These are phyloP conservation scores for Fusarium buharicum DNA, from an alignment of 2,329 filamentous ascomycete genomes.

Conservation along the genomic window DNA sequence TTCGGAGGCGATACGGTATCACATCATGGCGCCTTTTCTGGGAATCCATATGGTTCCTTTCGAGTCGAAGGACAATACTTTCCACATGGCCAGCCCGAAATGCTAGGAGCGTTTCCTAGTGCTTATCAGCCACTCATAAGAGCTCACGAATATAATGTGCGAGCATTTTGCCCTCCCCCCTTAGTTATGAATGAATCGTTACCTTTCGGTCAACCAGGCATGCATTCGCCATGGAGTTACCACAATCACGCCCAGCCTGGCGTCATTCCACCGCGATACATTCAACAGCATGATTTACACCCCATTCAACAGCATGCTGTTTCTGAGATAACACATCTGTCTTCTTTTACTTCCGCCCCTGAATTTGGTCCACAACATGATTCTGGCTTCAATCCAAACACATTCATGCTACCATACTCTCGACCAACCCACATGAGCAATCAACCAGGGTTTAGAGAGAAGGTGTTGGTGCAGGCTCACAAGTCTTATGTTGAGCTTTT, in stretches of 20 bases:
- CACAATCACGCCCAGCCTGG: conserved; percentile 17
- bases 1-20: conserved; percentile 21
- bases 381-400: conserved; percentile 8
- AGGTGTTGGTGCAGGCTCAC: conserved; percentile 75
- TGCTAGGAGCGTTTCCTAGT: conserved; percentile 32
- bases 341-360: conserved; percentile 22
- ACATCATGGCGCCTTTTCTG: conserved; percentile 27
- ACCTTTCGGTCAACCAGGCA: conserved; percentile 46
- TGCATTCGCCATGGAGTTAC: conserved; percentile 41
- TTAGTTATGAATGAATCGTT: conserved; percentile 47
- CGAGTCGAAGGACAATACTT: conserved; percentile 29
- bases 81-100: conserved; percentile 29
- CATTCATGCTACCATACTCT: conserved; percentile 14
- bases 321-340: conserved; percentile 17
- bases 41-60: conserved; percentile 23
- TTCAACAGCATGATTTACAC: conserved; percentile 26
- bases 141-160: conserved; percentile 52
- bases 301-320: conserved; percentile 19
- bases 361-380: conserved; percentile 22
- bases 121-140: conserved; percentile 49
- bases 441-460: conserved; percentile 69
- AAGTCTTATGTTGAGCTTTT: conserved; percentile 77
- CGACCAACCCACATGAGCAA: conserved; percentile 19
- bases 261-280: conserved; percentile 17
- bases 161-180: conserved; percentile 53